A percentile compares a stretch with the other conserved stretches of the same genome.
Evolutionary conservation across 306 rosid genomes (phyloP).

Genomic region (Begonia masoniana): DNA sequence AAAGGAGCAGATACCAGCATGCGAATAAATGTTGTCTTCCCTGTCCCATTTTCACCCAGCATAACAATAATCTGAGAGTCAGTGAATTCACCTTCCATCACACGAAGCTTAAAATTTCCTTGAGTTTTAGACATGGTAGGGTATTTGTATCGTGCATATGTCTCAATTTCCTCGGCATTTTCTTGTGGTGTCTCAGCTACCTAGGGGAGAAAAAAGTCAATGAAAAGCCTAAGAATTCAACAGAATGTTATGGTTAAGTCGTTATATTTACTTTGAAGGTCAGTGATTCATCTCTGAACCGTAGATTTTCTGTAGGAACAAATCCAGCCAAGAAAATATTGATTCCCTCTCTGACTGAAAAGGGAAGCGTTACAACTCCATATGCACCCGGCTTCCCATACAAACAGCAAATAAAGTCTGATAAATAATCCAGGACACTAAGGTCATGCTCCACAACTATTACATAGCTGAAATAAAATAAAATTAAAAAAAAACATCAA

Average conservation of each 20-base stretch:
- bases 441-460: constrained; percentile 99
- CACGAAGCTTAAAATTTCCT: constrained; percentile 77
- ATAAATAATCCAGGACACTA: constrained; percentile 93
- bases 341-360: constrained; percentile 98
- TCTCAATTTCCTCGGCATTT: constrained; percentile 73
- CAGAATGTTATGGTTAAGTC: background rate
- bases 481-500: background rate
- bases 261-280: constrained; percentile 62
- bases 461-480: constrained; percentile 60
- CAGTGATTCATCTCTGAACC: constrained; percentile 85
- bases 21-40: constrained; percentile 94
- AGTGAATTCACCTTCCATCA: constrained; percentile 85
- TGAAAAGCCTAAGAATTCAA: background rate
- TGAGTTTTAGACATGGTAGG: constrained; percentile 91
- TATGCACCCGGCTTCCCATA: constrained; percentile 98
- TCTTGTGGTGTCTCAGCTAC: constrained; percentile 99
- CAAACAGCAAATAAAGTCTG: constrained; percentile 96
- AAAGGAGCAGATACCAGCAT: constrained; percentile 64
- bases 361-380: constrained; percentile 98
- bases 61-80: constrained; percentile 97
- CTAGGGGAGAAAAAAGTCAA: constrained; percentile 29
- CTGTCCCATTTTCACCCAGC: constrained; percentile 99
- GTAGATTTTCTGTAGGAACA: constrained; percentile 96
- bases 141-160: constrained; percentile 87
- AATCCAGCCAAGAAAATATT: constrained; percentile 96